phyloP scores from a whole-genome alignment of 2,329 filamentous ascomycete genomes.

The Curvularia sp. region DNA sequence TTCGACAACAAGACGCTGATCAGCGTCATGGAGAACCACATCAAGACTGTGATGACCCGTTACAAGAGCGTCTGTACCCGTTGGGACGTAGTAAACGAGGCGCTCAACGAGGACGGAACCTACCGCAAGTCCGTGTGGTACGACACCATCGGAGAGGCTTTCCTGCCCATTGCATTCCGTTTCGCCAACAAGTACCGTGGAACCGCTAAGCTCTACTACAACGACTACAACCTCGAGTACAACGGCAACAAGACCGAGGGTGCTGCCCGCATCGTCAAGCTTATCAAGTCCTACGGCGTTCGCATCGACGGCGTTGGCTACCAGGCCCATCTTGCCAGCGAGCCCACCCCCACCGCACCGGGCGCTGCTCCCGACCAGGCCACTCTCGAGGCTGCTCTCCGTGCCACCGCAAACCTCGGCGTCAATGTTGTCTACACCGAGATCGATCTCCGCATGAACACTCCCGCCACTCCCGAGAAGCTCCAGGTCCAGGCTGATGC shows the following conservation, averaged over 20 bases:
- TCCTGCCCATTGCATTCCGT: slow-evolving; percentile 55
- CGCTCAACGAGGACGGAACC: slow-evolving; percentile 51
- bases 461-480: slow-evolving; percentile 56
- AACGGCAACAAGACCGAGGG: slow-evolving; percentile 54
- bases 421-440: slow-evolving; percentile 69
- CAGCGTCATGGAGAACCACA: slow-evolving; percentile 52
- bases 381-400: slow-evolving; percentile 57
- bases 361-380: slow-evolving; percentile 54
- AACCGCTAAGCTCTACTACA: slow-evolving; percentile 60
- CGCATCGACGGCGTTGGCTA: slow-evolving; percentile 69
- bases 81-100: slow-evolving; percentile 53
- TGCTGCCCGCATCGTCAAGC: slow-evolving; percentile 48
- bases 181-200: slow-evolving; percentile 51
- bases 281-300: slow-evolving; percentile 51
- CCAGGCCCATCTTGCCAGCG: slow-evolving; percentile 63
- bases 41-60: slow-evolving; percentile 48
- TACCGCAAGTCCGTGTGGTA: slow-evolving; percentile 54
- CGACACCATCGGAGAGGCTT: slow-evolving; percentile 54
- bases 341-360: slow-evolving; percentile 58
- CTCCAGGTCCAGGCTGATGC: slow-evolving; percentile 58
- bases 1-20: slow-evolving; percentile 53
- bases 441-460: slow-evolving; percentile 62
- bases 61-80: slow-evolving; percentile 51
- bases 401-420: slow-evolving; percentile 60
- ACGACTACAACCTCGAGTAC: slow-evolving; percentile 70